Evolutionary conservation across 2,329 filamentous ascomycete genomes (phyloP).

Genomic region (Didymella arachidicola): DNA sequence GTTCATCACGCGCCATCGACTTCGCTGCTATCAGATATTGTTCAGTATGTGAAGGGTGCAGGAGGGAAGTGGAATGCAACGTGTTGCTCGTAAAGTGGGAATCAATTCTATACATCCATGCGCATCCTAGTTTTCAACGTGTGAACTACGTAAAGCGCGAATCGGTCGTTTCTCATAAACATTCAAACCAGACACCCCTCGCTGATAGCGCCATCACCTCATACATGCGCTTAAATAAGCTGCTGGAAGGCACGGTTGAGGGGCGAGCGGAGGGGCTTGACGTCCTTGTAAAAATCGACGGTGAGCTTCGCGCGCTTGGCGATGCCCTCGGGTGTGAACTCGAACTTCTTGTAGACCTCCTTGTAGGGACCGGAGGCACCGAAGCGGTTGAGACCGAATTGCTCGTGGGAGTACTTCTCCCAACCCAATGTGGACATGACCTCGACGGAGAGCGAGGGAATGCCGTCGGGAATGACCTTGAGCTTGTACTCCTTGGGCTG

Average conservation of each 20-base stretch:
- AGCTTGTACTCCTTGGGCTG: conserved; percentile 96
- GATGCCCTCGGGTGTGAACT: conserved; percentile 97
- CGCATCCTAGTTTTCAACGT: conserved; percentile 27
- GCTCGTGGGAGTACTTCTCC: conserved; percentile 99
- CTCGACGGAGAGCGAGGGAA: conserved; percentile 92
- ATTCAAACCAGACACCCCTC: conserved; percentile 17
- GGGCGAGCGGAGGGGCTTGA: conserved; percentile 86
- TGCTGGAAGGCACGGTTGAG: conserved; percentile 98
- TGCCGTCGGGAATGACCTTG: conserved; percentile 89
- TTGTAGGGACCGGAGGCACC: conserved; percentile 97
- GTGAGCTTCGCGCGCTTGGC: conserved; percentile 92
- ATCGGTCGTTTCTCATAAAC: conserved; percentile 26
- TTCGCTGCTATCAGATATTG: too few relatives aligned
- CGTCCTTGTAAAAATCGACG: conserved; percentile 96
- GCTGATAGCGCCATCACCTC: conserved; percentile 1
- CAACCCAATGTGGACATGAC: conserved; percentile 97
- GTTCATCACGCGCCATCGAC: not conserved
- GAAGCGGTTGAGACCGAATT: conserved; percentile 99
- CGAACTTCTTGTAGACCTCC: conserved; percentile 99
- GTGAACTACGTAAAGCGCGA: conserved; percentile 26
- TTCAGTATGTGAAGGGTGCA: too few relatives aligned
- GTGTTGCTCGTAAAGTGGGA: conserved; percentile 21
- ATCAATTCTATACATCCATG: conserved; percentile 35
- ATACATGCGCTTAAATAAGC: conserved; percentile 72
- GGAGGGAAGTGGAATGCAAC: too few relatives aligned